A percentile compares a stretch with the other conserved stretches of the same genome.
phyloP scores from a whole-genome alignment of 768 basidiomycete genomes.

The Scleroderma citrinum region DNA sequence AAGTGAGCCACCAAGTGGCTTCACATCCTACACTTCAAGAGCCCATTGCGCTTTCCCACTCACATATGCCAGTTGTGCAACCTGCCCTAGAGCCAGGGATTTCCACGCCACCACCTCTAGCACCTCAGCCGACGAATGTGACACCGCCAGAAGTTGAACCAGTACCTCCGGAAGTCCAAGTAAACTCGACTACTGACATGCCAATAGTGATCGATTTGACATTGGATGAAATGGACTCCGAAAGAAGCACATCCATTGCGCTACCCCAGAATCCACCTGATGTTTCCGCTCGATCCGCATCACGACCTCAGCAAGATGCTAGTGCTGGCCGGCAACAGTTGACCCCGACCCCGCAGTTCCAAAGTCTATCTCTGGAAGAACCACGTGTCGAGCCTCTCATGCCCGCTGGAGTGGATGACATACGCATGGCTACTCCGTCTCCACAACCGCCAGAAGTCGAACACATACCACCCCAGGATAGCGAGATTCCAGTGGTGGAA shows the following conservation, averaged over 20 bases:
- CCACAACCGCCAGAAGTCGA: slow-evolving; percentile 9
- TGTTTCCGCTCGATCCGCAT: neutral
- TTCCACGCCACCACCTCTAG: neutral
- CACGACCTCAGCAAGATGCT: neutral
- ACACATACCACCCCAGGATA: slow-evolving; percentile 5
- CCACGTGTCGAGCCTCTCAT: neutral
- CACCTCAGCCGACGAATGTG: neutral
- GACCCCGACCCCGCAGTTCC: neutral
- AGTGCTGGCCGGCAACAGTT: neutral
- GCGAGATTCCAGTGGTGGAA: neutral
- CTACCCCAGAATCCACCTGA: neutral
- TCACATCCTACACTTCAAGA: no score
- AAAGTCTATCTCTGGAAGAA: neutral
- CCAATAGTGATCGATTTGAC: neutral
- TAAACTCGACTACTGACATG: neutral
- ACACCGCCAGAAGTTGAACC: neutral
- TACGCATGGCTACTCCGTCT: slow-evolving; percentile 16
- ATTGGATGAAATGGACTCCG: neutral
- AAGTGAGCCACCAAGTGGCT: no score
- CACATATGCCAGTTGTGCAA: neutral
- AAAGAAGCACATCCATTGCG: neutral
- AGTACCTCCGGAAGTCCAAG: neutral
- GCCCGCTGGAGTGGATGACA: slow-evolving; percentile 8
- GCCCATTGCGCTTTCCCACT: neutral
- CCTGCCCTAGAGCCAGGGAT: neutral